These are phyloP conservation scores for Petunia axillaris DNA, from an alignment of 257 asterid species.

Conservation along the genomic window DNA sequence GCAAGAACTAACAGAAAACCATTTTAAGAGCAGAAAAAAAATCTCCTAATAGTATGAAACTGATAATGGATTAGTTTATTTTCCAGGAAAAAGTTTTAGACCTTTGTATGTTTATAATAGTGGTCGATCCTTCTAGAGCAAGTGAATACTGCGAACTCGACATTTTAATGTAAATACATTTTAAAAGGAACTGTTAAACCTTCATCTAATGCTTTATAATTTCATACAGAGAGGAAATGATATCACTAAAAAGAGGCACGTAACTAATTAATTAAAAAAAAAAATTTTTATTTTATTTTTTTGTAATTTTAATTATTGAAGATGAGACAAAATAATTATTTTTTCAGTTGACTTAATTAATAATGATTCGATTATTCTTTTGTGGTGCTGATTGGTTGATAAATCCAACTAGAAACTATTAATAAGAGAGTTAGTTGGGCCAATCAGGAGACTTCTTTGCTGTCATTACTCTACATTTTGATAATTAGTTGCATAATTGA, in stretches of 20 bases:
- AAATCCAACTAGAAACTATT: background rate
- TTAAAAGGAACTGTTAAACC: too few relatives aligned
- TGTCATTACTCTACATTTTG: background rate
- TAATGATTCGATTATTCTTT: background rate
- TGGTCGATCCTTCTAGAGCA: too few relatives aligned
- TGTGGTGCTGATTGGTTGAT: slow-evolving; percentile 1
- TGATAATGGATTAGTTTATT: too few relatives aligned
- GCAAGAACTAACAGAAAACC: background rate
- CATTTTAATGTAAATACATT: too few relatives aligned
- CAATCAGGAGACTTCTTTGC: slow-evolving; percentile 17
- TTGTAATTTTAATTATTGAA: background rate
- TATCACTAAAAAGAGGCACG: background rate
- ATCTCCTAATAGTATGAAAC: too few relatives aligned
- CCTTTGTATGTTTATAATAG: too few relatives aligned
- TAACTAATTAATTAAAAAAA: background rate
- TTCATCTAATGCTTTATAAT: background rate
- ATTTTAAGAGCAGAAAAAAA: too few relatives aligned
- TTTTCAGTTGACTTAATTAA: slow-evolving; percentile 11
- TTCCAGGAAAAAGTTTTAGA: too few relatives aligned
- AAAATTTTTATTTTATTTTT: too few relatives aligned
- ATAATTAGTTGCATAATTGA: background rate
- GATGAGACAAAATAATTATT: slow-evolving; percentile 8
- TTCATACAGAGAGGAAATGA: too few relatives aligned
- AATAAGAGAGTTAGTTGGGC: slow-evolving; percentile 18
- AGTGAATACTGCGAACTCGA: too few relatives aligned